A percentile compares a stretch with the other conserved stretches of the same genome.
phyloP scores from a whole-genome alignment of 2,329 filamentous ascomycete genomes.

The Colletotrichum noveboracense region DNA sequence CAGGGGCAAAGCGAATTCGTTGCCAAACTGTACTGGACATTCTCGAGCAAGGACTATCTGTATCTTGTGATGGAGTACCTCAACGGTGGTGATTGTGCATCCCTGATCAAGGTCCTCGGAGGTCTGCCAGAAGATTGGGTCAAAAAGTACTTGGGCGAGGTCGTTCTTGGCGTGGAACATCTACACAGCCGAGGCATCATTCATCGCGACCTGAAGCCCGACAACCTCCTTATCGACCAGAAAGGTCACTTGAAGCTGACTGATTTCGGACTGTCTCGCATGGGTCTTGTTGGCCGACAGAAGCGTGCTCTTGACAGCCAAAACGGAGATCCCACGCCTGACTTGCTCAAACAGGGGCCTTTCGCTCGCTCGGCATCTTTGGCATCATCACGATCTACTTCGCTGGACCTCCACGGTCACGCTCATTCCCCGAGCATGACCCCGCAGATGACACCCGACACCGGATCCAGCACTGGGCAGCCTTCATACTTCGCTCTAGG shows the following conservation, averaged over 20 bases:
- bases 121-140: constrained; percentile 96
- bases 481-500: constrained; percentile 92
- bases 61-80: constrained; percentile 99
- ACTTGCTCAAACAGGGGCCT: constrained; percentile 89
- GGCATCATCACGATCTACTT: constrained; percentile 89
- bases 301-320: constrained; percentile 86
- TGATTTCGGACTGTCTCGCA: constrained; percentile 94
- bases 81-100: constrained; percentile 96
- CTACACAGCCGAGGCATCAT: constrained; percentile 94
- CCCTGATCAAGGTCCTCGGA: constrained; percentile 91
- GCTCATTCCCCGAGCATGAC: constrained; percentile 81
- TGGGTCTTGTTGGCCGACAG: constrained; percentile 95
- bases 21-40: constrained; percentile 99
- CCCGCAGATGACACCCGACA: constrained; percentile 82
- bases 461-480: constrained; percentile 69
- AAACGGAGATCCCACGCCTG: constrained; percentile 83
- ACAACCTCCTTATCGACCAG: constrained; percentile 96
- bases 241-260: constrained; percentile 97
- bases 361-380: constrained; percentile 87
- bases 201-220: constrained; percentile 94
- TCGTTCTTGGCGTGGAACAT: constrained; percentile 96
- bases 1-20: constrained; percentile 99
- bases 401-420: constrained; percentile 82
- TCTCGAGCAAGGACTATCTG: constrained; percentile 98
- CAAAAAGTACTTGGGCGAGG: constrained; percentile 95